Percentiles rank a stretch among this genome's conserved stretches.
Evolutionary conservation across 2,329 filamentous ascomycete species (phyloP).

Genomic region (Epichloe amarillans): DNA sequence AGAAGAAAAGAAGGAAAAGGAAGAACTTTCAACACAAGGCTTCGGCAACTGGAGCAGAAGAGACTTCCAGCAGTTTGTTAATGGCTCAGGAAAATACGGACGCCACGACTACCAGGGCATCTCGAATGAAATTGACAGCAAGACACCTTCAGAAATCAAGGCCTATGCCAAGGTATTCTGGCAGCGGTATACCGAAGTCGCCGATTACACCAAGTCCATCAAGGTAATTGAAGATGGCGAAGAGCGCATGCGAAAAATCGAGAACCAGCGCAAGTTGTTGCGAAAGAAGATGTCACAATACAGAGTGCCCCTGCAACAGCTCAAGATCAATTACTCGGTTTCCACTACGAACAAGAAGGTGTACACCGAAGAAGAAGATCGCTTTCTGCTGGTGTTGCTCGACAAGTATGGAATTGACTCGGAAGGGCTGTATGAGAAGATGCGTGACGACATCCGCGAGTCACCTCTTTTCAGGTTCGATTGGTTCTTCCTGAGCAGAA

Average conservation of each 20-base stretch:
- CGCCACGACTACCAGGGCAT: constrained; percentile 77
- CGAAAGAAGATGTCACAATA: constrained; percentile 94
- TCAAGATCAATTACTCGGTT: constrained; percentile 98
- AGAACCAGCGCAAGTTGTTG: constrained; percentile 85
- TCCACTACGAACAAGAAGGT: constrained; percentile 99
- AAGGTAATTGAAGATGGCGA: constrained; percentile 86
- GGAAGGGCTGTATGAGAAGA: constrained; percentile 80
- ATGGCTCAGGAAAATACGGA: constrained; percentile 85
- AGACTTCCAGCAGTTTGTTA: constrained; percentile 97
- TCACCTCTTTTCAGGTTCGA: constrained; percentile 94
- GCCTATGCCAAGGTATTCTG: constrained; percentile 92
- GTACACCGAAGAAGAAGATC: constrained; percentile 95
- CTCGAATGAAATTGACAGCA: constrained; percentile 80
- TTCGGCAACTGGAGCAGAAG: constrained; percentile 93
- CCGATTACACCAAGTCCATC: constrained; percentile 80
- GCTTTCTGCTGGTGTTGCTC: constrained; percentile 85
- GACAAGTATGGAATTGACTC: constrained; percentile 87
- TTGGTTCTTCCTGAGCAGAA: constrained; percentile 97
- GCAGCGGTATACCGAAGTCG: constrained; percentile 84
- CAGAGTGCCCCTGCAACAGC: constrained; percentile 90
- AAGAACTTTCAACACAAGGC: constrained; percentile 65
- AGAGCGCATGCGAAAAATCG: constrained; percentile 74
- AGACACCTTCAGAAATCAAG: constrained; percentile 72
- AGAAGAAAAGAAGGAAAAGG: constrained; percentile 79
- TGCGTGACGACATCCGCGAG: constrained; percentile 93